A percentile compares a stretch with the other conserved stretches of the same genome.
These are phyloP conservation scores for Castanospermum australe DNA, from an alignment of 306 rosid species.

Conservation along the genomic window DNA sequence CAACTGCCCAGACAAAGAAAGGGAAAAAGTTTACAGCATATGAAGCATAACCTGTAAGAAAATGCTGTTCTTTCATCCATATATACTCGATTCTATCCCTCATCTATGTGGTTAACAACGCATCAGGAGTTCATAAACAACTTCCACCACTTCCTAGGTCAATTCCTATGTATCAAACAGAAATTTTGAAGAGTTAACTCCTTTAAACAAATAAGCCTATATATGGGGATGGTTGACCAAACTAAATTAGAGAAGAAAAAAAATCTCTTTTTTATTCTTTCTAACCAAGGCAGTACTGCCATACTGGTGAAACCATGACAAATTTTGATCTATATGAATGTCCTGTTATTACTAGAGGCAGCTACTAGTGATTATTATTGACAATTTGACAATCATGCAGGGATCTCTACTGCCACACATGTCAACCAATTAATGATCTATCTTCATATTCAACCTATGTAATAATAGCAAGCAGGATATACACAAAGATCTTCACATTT, in stretches of 20 bases:
- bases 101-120: not conserved
- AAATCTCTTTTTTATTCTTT: not conserved
- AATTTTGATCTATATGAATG: not conserved
- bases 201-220: not conserved
- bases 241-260: not conserved
- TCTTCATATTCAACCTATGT: conserved; percentile 8
- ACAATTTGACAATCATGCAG: not conserved
- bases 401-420: not conserved
- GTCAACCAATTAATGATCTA: not conserved
- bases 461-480: too few species aligned
- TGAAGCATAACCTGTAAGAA: conserved; percentile 18
- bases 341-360: not conserved
- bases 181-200: not conserved
- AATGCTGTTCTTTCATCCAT: not conserved
- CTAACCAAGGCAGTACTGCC: not conserved
- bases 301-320: not conserved
- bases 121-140: not conserved
- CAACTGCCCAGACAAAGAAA: not conserved
- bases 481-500: conserved; percentile 18
- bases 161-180: not conserved
- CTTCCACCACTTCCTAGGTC: not conserved
- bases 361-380: not conserved
- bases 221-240: not conserved
- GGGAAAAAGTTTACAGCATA: not conserved
- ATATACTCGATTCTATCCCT: not conserved